A percentile compares a stretch with the other conserved stretches of the same genome.
These are phyloP conservation scores for Pseudoperonospora humuli DNA, from an alignment of 352 stramenopile genomes.

Conservation along the genomic window DNA sequence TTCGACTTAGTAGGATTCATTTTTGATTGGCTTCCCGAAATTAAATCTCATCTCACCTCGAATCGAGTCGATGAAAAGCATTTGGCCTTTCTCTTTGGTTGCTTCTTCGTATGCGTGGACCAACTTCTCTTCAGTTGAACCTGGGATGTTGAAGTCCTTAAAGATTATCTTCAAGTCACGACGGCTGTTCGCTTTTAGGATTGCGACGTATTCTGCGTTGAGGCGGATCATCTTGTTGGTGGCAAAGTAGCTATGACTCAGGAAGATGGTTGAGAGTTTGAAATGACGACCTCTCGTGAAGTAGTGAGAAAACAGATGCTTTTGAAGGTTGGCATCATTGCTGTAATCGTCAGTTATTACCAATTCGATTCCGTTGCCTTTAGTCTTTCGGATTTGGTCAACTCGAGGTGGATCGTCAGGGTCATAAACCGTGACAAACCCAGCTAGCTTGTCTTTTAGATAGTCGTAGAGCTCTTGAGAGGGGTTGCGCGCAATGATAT, in stretches of 20 bases:
- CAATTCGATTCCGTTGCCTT: conserved; percentile 9
- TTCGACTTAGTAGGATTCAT: too few relatives aligned
- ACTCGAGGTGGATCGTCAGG: not conserved
- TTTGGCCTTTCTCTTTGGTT: conserved; percentile 1
- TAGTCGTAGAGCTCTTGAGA: conserved; percentile 3
- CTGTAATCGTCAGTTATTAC: conserved; percentile 15
- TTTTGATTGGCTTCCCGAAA: not conserved
- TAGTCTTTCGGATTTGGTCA: conserved; percentile 1
- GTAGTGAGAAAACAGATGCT: conserved; percentile 1
- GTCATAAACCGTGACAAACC: conserved; percentile 2
- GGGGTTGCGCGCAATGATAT: conserved; percentile 5
- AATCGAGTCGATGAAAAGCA: conserved; percentile 1
- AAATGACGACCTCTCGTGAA: not conserved
- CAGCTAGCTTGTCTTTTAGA: conserved; percentile 1
- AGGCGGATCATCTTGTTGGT: conserved; percentile 6
- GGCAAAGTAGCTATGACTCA: conserved; percentile 3
- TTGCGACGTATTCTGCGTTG: conserved; percentile 6
- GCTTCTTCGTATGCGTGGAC: conserved; percentile 11
- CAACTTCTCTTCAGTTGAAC: conserved; percentile 3
- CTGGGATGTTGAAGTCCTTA: conserved; percentile 8
- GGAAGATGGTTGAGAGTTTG: conserved; percentile 1
- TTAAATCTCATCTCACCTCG: conserved; percentile 1
- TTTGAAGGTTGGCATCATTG: conserved; percentile 6
- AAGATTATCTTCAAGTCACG: conserved; percentile 9
- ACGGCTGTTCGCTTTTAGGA: conserved; percentile 8